phyloP scores from a whole-genome alignment of 169 alveolate species.

The Cryptosporidium tyzzeri region DNA sequence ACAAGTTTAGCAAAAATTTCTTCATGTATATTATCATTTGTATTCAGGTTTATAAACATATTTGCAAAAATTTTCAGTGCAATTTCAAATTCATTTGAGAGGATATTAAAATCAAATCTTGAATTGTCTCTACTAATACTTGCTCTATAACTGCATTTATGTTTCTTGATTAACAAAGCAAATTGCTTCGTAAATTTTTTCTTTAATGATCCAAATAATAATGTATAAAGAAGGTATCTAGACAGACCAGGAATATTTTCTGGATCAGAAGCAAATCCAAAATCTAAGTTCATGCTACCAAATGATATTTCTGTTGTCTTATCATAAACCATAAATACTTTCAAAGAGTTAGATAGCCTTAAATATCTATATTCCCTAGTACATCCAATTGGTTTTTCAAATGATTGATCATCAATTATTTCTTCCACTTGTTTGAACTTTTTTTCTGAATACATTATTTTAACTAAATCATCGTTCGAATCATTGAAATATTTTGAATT shows the following conservation, averaged over 20 bases:
- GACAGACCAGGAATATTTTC: conserved; percentile 34
- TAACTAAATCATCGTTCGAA: background rate
- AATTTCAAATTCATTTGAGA: conserved; percentile 10
- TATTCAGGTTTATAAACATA: conserved; percentile 18
- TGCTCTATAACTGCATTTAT: background rate
- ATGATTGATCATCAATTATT: conserved; percentile 25
- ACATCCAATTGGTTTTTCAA: conserved; percentile 32
- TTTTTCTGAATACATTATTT: background rate
- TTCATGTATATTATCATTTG: background rate
- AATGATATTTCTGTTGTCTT: conserved; percentile 3
- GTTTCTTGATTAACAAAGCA: background rate
- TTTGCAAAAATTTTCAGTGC: conserved; percentile 31
- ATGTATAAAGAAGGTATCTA: conserved; percentile 32
- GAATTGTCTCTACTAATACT: conserved; percentile 1
- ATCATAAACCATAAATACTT: conserved; percentile 43
- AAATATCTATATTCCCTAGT: conserved; percentile 41
- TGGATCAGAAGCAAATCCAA: conserved; percentile 54
- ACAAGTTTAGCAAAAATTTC: background rate
- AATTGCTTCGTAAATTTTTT: background rate
- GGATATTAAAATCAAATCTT: background rate
- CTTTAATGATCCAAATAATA: conserved; percentile 18
- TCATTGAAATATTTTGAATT: background rate
- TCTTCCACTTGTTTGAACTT: background rate
- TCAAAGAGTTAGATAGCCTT: conserved; percentile 19
- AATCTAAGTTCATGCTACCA: conserved; percentile 4